Evolutionary conservation across 306 rosid species (phyloP), one percentile per base, ranked within the genome.

Genomic region (Pterocarpus santalinus): DNA sequence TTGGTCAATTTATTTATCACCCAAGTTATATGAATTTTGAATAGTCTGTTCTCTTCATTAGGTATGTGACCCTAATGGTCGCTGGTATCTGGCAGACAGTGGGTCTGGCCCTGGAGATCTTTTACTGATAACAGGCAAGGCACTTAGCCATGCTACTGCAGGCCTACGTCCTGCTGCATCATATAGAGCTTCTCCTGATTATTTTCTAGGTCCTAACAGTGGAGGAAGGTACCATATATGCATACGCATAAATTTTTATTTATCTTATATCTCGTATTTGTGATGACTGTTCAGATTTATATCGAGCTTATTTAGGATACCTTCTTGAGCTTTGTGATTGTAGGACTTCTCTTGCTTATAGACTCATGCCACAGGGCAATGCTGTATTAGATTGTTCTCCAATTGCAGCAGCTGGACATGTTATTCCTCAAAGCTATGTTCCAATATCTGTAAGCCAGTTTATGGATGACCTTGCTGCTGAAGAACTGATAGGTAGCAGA

Each of bases 371-470:
- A 11, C 97, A 88, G 86, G 95, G 96, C 43, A 93, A 92, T 64
- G 98, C 98, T 73, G 88, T 87, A 79, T 83, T 95, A 81, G 99
- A 95, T 85, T 95, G 98, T 83, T 89, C 99, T 86, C 97, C 97
- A 16, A 87, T 95, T 80, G 91, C 98, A 56, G 93, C 96, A 30
- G 99, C 97, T 79, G 99, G 99, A 72, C 99, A 95, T 89, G 89
- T 89, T 80, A 89, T 95, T 89, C 92, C 94, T 69, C 98, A 90
- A 72, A 90, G 93, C 83, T 95, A 89, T 87, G 94, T 84, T 58
- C 94, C 97, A 44, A 92, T 95, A 84, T 92, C 99, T 82, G 97
- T 95, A 62, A 95, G 99, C 94, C 98, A 95, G 89, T 95, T 93
- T 87, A 95, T 95, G 99, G 99, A 95, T 75, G 96, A 89, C 76